Evolutionary conservation across 106 monocot species (phyloP).

Genomic region (Dioscorea dumetorum): DNA sequence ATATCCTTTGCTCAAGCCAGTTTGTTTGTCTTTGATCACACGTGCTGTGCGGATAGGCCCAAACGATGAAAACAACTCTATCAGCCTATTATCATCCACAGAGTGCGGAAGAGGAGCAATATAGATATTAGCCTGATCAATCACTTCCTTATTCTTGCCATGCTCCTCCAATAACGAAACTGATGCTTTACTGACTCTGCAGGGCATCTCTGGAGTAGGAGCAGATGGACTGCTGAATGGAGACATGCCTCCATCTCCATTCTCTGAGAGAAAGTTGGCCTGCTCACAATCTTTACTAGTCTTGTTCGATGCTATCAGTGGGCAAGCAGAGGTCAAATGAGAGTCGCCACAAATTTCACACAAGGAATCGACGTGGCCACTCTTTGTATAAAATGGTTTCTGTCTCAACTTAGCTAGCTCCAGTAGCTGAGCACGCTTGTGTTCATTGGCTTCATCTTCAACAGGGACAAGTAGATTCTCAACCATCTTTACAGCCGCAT

Average conservation of each 20-base stretch:
- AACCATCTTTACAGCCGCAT: constrained; percentile 49
- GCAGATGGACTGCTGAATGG: not conserved
- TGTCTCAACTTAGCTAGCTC: constrained; percentile 48
- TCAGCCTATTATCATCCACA: constrained; percentile 30
- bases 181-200: not conserved
- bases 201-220: not conserved
- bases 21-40: constrained; percentile 32
- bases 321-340: not conserved
- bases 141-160: constrained; percentile 1
- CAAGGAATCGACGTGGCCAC: not conserved
- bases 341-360: not conserved
- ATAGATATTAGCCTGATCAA: constrained; percentile 32
- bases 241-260: not conserved
- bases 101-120: constrained; percentile 40
- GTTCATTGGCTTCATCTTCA: constrained; percentile 29
- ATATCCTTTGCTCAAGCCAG: constrained; percentile 47
- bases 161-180: not conserved
- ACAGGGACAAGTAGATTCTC: constrained; percentile 63
- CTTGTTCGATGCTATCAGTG: not conserved
- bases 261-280: not conserved
- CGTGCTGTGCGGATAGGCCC: constrained; percentile 21
- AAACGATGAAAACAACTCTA: constrained; percentile 49
- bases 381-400: not conserved
- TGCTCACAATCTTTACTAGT: not conserved
- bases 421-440: constrained; percentile 44